Conservation (phyloP, 1,284 basidiomycete species). For the Papiliotrema laurentii region DNA sequence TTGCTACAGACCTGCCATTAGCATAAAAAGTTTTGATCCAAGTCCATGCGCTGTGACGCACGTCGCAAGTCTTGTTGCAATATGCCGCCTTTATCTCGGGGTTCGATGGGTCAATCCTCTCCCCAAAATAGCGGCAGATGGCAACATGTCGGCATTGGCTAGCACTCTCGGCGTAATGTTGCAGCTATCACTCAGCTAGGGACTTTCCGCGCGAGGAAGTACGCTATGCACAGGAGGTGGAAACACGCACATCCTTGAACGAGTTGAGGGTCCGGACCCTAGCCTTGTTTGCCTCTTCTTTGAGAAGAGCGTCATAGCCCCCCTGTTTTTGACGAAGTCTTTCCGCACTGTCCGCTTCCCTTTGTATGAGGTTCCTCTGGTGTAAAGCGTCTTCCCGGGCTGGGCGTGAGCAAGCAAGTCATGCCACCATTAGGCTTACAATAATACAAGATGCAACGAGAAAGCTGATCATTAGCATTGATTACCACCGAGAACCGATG, state of each 20-base stretch:
- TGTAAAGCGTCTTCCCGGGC: constrained; percentile 68
- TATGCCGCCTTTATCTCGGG: constrained; percentile 54
- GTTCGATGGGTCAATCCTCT: constrained; percentile 59
- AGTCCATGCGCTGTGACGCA: constrained; percentile 48
- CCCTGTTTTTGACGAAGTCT: constrained; percentile 6
- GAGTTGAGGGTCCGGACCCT: constrained; percentile 52
- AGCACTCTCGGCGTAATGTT: constrained; percentile 60
- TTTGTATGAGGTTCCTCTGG: constrained; percentile 56
- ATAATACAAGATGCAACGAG: constrained; percentile 76
- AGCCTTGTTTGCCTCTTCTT: constrained; percentile 10
- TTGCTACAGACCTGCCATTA: constrained; percentile 29
- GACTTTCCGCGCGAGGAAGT: not conserved
- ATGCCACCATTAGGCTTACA: constrained; percentile 52
- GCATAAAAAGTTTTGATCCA: not conserved
- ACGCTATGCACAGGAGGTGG: not conserved
- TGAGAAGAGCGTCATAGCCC: constrained; percentile 2
- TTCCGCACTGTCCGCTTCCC: constrained; percentile 24
- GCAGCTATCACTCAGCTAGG: constrained; percentile 23
- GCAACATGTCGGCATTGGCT: constrained; percentile 67
- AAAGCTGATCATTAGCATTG: constrained; percentile 53
- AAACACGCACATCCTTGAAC: constrained; percentile 56
- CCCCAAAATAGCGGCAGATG: constrained; percentile 80
- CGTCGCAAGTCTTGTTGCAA: constrained; percentile 80
- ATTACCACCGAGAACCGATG: not conserved
- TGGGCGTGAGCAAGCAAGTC: constrained; percentile 33